Base-by-base conservation (phyloP, 768 basidiomycete species). In the Pisolithus sp. region DNA sequence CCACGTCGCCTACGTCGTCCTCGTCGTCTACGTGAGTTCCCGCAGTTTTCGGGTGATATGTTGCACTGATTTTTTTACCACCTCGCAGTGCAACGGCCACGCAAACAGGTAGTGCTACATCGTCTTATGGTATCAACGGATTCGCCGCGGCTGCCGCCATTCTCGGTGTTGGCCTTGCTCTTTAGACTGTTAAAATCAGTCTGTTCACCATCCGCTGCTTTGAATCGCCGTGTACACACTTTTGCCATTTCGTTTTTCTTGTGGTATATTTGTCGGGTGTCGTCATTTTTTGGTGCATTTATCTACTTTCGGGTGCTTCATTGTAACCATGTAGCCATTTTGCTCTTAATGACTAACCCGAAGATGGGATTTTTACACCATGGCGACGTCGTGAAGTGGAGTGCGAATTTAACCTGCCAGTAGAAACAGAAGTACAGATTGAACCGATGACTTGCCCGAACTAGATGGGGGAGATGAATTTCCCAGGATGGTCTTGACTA, bases 1-100 rank as follows among this genome's bases (percentile, higher is more conserved):
- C 60, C 48, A 45, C 61, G 10, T 39, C 61, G 28, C 41, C 57
- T 38, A 34, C 50, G 7, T 40, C 59, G 17, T 52, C 62, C 0
- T 54, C 56, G 17, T 18, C 41, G 10, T 12, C 41, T 24, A 24
- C 41, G 41, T 42, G 41, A 42, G 41, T 42, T 7, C 15, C 41
- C 41, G 9, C 10, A 9, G 12, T 24, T 21, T 10, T 42, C 10
- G 13, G 23, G n/a, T 42, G 12, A 42, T 15, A 42, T 13, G 8
- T 13, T 5, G 5, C 21, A 9, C 12, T 21, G 10, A 21, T 23
- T 24, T 23, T 24, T 42, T 21, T 20, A 42, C 21, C 10, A 2
- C 20, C 7, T 30, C 21, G 17, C 30, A 54, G 53, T 26, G 13
- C 58, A 8, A 38, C 51, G 3, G 34, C 49, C 17, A 44, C 34